Conservation (phyloP, 2,329 filamentous ascomycete species). For the Penicillium brevicompactum region DNA sequence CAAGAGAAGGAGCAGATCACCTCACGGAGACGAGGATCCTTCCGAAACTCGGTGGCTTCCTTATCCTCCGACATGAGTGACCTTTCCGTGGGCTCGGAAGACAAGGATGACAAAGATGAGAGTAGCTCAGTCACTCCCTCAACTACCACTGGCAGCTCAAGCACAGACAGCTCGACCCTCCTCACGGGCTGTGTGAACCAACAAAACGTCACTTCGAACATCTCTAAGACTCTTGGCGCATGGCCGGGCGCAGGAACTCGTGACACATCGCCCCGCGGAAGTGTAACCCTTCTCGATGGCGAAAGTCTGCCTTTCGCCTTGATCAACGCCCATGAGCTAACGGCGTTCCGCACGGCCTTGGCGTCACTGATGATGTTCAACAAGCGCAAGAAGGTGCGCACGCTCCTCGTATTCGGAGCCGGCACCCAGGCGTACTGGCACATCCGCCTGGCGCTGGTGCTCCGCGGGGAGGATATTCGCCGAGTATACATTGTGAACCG, state of each 20-base stretch:
- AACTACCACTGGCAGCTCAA: conserved; percentile 16
- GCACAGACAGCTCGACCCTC: conserved; percentile 32
- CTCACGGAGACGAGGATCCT: conserved; percentile 19
- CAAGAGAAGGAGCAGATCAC: conserved; percentile 17
- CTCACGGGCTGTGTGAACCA: conserved; percentile 34
- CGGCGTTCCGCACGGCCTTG: conserved; percentile 69
- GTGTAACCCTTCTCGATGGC: conserved; percentile 61
- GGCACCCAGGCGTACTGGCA: conserved; percentile 96
- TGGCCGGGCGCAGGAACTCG: conserved; percentile 39
- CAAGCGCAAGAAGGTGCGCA: conserved; percentile 69
- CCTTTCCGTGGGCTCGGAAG: conserved; percentile 36
- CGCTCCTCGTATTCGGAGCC: conserved; percentile 80
- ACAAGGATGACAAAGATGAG: conserved; percentile 11
- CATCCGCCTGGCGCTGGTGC: conserved; percentile 75
- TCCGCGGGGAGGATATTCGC: conserved; percentile 67
- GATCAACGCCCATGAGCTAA: conserved; percentile 68
- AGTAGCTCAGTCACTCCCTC: conserved; percentile 20
- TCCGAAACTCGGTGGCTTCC: conserved; percentile 37
- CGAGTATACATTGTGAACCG: conserved; percentile 84
- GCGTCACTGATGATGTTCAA: conserved; percentile 63
- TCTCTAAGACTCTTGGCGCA: conserved; percentile 34
- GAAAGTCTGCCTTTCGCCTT: conserved; percentile 62
- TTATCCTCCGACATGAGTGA: conserved; percentile 38
- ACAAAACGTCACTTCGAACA: conserved; percentile 26
- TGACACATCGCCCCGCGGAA: conserved; percentile 56